These are phyloP conservation scores for Fennellomyces sp. DNA, from an alignment of 371 early-diverging fungal genomes.

Conservation along the genomic window DNA sequence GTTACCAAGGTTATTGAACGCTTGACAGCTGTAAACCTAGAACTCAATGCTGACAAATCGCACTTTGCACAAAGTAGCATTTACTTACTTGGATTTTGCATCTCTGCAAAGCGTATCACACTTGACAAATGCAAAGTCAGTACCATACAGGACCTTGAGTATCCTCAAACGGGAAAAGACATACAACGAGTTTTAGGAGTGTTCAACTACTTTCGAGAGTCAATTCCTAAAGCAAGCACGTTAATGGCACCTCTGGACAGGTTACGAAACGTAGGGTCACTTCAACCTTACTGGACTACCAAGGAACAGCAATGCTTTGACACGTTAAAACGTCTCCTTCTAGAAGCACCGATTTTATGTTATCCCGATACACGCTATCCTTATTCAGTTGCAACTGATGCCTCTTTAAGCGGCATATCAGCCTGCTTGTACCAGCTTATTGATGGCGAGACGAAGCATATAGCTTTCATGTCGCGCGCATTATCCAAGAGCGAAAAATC, in stretches of 20 bases:
- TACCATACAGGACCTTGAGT: constrained; percentile 15
- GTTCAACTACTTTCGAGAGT: neutral
- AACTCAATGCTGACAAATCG: constrained; percentile 25
- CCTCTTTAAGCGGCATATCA: too few species aligned
- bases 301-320: constrained; percentile 13
- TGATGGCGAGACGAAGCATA: too few species aligned
- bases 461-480: too few species aligned
- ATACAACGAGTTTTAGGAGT: constrained; percentile 7
- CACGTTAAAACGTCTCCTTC: constrained; percentile 1
- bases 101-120: constrained; percentile 13
- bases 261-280: neutral
- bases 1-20: constrained; percentile 11
- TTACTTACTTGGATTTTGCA: constrained; percentile 22
- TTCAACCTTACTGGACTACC: neutral
- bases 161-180: constrained; percentile 14
- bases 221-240: neutral
- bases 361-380: too few species aligned
- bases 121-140: constrained; percentile 19
- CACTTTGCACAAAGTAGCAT: constrained; percentile 18
- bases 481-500: too few species aligned
- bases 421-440: too few species aligned
- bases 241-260: neutral
- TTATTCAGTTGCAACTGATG: too few species aligned
- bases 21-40: constrained; percentile 18
- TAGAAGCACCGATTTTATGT: constrained; percentile 1